These are phyloP conservation scores for Yarrowia yakushimensis DNA, from an alignment of 805 yeast genomes.

Conservation along the genomic window DNA sequence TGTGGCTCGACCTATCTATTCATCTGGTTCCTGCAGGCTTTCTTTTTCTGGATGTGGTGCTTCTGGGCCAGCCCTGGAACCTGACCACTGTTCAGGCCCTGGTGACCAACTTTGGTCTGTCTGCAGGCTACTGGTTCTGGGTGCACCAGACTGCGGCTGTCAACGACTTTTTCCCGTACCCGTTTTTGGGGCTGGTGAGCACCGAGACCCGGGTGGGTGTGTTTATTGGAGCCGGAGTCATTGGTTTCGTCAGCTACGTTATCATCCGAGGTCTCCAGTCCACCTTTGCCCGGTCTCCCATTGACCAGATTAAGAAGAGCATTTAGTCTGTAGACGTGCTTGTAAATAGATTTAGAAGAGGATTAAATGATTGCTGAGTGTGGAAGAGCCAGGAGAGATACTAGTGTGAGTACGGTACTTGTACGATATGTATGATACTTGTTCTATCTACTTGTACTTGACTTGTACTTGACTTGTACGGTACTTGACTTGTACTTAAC, in stretches of 20 bases:
- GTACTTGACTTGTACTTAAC: no score
- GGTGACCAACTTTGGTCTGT: constrained; percentile 28
- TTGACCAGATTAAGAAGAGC: neutral
- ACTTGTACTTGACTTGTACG: no score
- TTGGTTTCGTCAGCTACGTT: constrained; percentile 29
- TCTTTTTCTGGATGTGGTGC: constrained; percentile 33
- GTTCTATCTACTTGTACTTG: no score
- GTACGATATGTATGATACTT: no score
- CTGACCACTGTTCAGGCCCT: constrained; percentile 29
- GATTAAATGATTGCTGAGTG: no score
- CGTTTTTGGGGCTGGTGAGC: constrained; percentile 33
- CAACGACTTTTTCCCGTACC: constrained; percentile 40
- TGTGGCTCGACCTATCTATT: constrained; percentile 35
- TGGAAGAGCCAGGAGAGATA: no score
- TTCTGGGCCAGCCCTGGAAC: constrained; percentile 33
- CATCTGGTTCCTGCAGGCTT: constrained; percentile 37
- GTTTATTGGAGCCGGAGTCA: constrained; percentile 30
- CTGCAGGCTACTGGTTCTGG: constrained; percentile 39
- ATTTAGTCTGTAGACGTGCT: neutral
- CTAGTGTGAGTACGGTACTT: no score
- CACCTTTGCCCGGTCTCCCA: constrained; percentile 4
- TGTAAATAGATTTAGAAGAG: neutral
- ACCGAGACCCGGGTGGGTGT: constrained; percentile 30
- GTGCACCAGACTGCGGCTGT: constrained; percentile 32
- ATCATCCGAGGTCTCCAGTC: constrained; percentile 31